Conservation (phyloP, 1,284 basidiomycete genomes). For the Exsudoporus floridanus region DNA sequence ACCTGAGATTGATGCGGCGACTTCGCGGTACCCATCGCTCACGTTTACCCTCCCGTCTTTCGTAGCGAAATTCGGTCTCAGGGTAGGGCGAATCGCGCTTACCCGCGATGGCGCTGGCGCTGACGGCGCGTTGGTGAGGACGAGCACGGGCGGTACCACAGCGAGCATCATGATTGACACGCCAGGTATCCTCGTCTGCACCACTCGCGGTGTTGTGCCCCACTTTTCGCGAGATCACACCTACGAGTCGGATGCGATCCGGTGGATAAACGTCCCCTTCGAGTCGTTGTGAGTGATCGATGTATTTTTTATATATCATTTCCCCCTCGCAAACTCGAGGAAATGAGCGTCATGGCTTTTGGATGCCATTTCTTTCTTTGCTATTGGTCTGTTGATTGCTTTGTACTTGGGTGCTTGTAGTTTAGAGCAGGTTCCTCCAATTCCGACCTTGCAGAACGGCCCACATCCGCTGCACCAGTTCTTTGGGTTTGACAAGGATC, state of each 20-base stretch:
- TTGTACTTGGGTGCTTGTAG: constrained; percentile 34
- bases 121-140: not conserved
- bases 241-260: constrained; percentile 46
- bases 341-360: not conserved
- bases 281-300: constrained; percentile 74
- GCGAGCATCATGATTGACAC: constrained; percentile 47
- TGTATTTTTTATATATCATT: too few species aligned
- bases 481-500: constrained; percentile 49
- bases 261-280: constrained; percentile 68
- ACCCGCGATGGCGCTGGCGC: constrained; percentile 15
- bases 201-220: constrained; percentile 70
- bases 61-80: constrained; percentile 25
- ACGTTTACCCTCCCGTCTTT: constrained; percentile 14
- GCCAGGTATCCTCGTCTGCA: constrained; percentile 58
- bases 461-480: constrained; percentile 56
- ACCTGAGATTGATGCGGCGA: not conserved
- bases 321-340: not conserved
- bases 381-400: not conserved
- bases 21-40: constrained; percentile 15
- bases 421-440: constrained; percentile 59
- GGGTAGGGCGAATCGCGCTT: constrained; percentile 23
- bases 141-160: not conserved
- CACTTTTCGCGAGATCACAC: constrained; percentile 72
- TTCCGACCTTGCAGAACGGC: constrained; percentile 55
- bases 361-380: not conserved